Percentiles rank a stretch among this genome's conserved stretches.
phyloP scores from a whole-genome alignment of 2,329 filamentous ascomycete genomes.

The Calonectria pseudoreteaudii region DNA sequence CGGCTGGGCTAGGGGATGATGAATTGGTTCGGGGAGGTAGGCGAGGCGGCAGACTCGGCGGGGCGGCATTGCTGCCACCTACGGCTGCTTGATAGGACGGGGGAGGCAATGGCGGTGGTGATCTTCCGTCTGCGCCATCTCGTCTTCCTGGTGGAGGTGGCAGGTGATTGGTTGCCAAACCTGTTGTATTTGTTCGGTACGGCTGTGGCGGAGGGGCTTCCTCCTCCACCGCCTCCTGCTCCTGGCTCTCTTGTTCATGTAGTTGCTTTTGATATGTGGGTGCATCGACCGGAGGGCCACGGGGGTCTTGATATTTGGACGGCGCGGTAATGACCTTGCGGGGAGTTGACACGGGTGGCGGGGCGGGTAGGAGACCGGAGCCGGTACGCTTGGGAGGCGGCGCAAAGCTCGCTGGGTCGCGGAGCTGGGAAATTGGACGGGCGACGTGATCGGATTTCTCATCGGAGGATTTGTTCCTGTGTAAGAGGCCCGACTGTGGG shows the following conservation, averaged over 20 bases:
- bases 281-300: constrained; percentile 30
- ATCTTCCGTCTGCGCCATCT: constrained; percentile 52
- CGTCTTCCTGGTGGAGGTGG: constrained; percentile 76
- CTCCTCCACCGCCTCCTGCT: constrained; percentile 32
- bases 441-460: constrained; percentile 53
- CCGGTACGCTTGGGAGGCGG: constrained; percentile 77
- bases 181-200: constrained; percentile 78
- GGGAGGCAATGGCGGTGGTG: constrained; percentile 46
- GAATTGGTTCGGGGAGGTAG: constrained; percentile 63
- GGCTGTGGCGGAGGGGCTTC: constrained; percentile 68
- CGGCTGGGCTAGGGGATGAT: constrained; percentile 40
- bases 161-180: constrained; percentile 74
- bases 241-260: constrained; percentile 20
- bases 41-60: constrained; percentile 78
- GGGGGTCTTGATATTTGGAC: constrained; percentile 50
- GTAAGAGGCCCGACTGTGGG: constrained; percentile 58
- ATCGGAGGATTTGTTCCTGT: constrained; percentile 51
- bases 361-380: constrained; percentile 48
- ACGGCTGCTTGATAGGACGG: constrained; percentile 46
- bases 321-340: constrained; percentile 46
- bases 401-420: constrained; percentile 82
- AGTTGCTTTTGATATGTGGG: constrained; percentile 24
- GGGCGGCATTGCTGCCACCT: constrained; percentile 35
- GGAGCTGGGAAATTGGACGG: constrained; percentile 75
- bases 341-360: constrained; percentile 38